A percentile compares a stretch with the other conserved stretches of the same genome.
phyloP scores from a whole-genome alignment of 129 eudicot species.

The Daucus carota region DNA sequence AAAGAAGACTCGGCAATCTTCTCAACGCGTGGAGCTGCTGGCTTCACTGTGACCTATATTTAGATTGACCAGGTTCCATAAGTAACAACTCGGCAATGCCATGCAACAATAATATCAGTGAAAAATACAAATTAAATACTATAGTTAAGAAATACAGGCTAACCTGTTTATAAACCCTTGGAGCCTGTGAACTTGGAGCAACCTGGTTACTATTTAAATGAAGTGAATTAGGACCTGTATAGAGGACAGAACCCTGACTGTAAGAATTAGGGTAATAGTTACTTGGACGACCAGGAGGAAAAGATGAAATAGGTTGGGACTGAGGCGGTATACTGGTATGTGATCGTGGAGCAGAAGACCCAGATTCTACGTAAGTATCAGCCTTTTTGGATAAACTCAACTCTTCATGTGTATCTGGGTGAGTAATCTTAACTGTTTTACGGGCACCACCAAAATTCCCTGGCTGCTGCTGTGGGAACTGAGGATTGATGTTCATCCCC shows the following conservation, averaged over 20 bases:
- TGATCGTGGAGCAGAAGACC: constrained; percentile 41
- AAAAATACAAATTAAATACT: not conserved
- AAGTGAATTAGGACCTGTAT: constrained; percentile 39
- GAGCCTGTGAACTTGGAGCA: constrained; percentile 56
- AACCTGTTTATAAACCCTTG: constrained; percentile 58
- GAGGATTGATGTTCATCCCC: constrained; percentile 56
- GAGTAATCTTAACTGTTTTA: constrained; percentile 83
- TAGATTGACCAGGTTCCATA: constrained; percentile 18
- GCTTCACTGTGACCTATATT: constrained; percentile 56
- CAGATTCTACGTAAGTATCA: constrained; percentile 27
- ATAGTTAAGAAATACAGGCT: constrained; percentile 17
- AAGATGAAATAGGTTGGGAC: constrained; percentile 51
- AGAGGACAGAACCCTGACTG: constrained; percentile 28
- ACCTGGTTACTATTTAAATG: constrained; percentile 37
- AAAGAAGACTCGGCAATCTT: constrained; percentile 30
- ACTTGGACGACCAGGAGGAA: constrained; percentile 34
- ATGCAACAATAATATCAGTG: constrained; percentile 4
- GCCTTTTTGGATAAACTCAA: constrained; percentile 46
- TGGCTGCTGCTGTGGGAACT: constrained; percentile 54
- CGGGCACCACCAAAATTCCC: constrained; percentile 48
- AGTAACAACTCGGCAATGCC: not conserved
- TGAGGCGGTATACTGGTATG: constrained; percentile 52
- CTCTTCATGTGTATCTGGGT: constrained; percentile 89
- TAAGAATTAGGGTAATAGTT: constrained; percentile 56
- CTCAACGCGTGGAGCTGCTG: constrained; percentile 43